These are phyloP conservation scores for Verticillium dahliae DNA, from an alignment of 2,329 filamentous ascomycete species.

Conservation along the genomic window DNA sequence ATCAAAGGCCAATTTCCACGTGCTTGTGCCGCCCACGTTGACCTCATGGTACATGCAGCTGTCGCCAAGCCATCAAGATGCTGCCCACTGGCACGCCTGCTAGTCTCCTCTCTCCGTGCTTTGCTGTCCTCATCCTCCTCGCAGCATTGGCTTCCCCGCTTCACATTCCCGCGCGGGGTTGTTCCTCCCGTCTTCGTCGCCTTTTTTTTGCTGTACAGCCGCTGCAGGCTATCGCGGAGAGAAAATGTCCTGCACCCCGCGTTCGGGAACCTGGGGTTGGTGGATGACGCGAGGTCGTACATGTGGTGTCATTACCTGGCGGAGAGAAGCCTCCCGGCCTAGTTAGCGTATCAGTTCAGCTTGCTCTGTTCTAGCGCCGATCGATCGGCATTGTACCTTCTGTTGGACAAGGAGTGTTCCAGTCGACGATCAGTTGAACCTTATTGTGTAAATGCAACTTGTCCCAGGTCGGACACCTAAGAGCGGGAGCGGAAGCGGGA, in stretches of 20 bases:
- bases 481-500: not conserved
- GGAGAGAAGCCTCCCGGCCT: not conserved
- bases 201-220: not conserved
- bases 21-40: not conserved
- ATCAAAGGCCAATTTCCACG: not conserved
- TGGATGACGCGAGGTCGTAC: not conserved
- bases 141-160: not conserved
- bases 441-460: not conserved
- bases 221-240: not conserved
- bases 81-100: not conserved
- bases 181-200: not conserved
- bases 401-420: not conserved
- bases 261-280: not conserved
- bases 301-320: not conserved
- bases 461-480: not conserved
- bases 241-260: not conserved
- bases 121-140: not conserved
- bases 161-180: not conserved
- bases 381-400: not conserved
- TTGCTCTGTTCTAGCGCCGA: not conserved
- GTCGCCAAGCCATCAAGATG: not conserved
- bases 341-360: not conserved
- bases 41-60: not conserved
- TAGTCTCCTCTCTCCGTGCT: not conserved
- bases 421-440: no score